Percentiles rank a stretch among this genome's conserved stretches.
Evolutionary conservation across 495 filamentous ascomycete genomes (phyloP).

Genomic region (Lophiostoma macrostomum): DNA sequence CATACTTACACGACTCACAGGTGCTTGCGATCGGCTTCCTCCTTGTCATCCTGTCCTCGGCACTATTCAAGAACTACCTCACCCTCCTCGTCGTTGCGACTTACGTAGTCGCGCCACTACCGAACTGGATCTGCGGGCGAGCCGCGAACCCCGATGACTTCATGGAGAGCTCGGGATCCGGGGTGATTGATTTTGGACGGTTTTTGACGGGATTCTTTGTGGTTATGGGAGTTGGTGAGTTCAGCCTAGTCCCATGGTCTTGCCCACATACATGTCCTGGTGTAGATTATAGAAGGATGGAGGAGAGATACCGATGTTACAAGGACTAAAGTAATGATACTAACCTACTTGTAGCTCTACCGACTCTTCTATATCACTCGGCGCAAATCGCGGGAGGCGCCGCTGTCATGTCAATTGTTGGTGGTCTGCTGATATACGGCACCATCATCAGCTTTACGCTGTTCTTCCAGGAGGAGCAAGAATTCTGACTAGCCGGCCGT

Average conservation of each 20-base stretch:
- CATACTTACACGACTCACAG: conserved; percentile 41
- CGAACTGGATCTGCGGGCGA: conserved; percentile 89
- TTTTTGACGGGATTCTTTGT: conserved; percentile 96
- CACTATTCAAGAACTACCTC: conserved; percentile 89
- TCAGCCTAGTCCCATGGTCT: neutral
- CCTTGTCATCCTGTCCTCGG: conserved; percentile 96
- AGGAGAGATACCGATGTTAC: neutral
- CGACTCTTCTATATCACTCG: conserved; percentile 82
- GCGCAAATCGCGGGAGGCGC: conserved; percentile 74
- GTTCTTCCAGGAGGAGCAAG: conserved; percentile 97
- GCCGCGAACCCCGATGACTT: conserved; percentile 96
- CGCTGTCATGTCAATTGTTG: conserved; percentile 92
- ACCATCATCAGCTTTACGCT: conserved; percentile 96
- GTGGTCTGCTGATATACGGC: conserved; percentile 91
- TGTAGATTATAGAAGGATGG: neutral
- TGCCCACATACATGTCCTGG: neutral
- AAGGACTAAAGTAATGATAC: neutral
- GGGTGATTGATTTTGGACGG: conserved; percentile 82
- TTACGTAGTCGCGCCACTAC: conserved; percentile 88
- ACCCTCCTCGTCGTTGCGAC: conserved; percentile 92
- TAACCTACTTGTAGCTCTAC: conserved; percentile 63
- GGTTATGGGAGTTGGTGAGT: conserved; percentile 95
- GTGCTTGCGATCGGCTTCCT: conserved; percentile 98
- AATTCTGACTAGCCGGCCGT: conserved; percentile 52
- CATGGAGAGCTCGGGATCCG: conserved; percentile 77